A percentile compares a stretch with the other conserved stretches of the same genome.
Conservation (phyloP, 345 rosid genomes). For the Acer saccharum region DNA sequence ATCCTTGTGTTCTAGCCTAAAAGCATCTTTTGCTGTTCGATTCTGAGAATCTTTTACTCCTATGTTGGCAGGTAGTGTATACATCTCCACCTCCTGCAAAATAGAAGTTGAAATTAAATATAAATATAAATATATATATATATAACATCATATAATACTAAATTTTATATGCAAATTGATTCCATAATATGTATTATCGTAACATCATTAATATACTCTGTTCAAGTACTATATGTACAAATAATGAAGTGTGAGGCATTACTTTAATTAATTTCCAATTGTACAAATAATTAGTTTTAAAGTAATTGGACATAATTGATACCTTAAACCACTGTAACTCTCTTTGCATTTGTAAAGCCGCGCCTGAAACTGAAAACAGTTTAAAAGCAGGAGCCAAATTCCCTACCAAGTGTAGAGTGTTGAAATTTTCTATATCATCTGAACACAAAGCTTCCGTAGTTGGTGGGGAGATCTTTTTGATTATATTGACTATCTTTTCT, state of each 20-base stretch:
- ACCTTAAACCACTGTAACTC: constrained; percentile 1
- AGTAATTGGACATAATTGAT: no score
- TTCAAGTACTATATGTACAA: no score
- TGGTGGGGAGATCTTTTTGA: neutral
- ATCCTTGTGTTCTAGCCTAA: constrained; percentile 12
- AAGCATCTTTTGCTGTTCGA: constrained; percentile 6
- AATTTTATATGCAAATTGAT: no score
- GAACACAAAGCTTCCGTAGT: neutral
- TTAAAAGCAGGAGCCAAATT: neutral
- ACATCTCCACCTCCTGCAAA: constrained; percentile 19
- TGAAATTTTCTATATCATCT: neutral
- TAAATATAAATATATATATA: neutral
- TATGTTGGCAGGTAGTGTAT: neutral
- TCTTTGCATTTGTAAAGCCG: neutral
- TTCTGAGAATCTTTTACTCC: neutral
- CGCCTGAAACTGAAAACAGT: neutral
- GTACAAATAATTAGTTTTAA: no score
- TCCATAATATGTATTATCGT: no score
- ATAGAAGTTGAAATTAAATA: neutral
- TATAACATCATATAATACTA: no score
- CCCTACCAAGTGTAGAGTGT: neutral
- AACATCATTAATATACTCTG: no score
- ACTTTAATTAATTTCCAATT: no score
- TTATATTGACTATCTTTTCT: constrained; percentile 16
- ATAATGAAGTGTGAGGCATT: no score